phyloP scores from a whole-genome alignment of 2,329 filamentous ascomycete genomes.

The Trichoderma koningiopsis region DNA sequence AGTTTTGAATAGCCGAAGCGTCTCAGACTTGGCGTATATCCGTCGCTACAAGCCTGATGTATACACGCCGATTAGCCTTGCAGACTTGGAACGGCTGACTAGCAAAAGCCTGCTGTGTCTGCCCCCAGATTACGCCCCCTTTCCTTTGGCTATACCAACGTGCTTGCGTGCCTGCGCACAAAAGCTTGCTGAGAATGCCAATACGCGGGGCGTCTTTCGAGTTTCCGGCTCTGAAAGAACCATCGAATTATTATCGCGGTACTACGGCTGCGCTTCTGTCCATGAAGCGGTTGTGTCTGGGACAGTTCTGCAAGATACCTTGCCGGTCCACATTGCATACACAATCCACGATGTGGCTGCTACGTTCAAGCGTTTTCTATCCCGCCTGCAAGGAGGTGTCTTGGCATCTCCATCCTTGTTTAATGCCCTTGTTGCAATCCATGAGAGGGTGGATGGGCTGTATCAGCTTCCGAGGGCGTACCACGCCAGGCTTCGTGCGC shows the following conservation, averaged over 20 bases:
- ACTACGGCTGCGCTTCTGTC: slow-evolving; percentile 57
- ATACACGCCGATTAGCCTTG: slow-evolving; percentile 54
- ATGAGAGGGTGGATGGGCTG: slow-evolving; percentile 56
- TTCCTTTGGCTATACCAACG: slow-evolving; percentile 62
- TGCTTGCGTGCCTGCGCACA: slow-evolving; percentile 69
- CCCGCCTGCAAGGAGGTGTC: slow-evolving; percentile 65
- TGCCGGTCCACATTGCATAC: slow-evolving; percentile 62
- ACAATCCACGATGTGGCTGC: slow-evolving; percentile 67
- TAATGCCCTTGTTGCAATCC: slow-evolving; percentile 63
- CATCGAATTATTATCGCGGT: slow-evolving; percentile 62
- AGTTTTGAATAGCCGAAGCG: slow-evolving; percentile 51
- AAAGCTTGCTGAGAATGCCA: slow-evolving; percentile 59
- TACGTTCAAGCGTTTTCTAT: slow-evolving; percentile 66
- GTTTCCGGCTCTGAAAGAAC: slow-evolving; percentile 61
- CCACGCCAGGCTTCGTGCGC: slow-evolving; percentile 59
- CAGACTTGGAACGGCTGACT: slow-evolving; percentile 63
- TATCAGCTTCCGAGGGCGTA: slow-evolving; percentile 56
- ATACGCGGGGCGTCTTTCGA: slow-evolving; percentile 63
- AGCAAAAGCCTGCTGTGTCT: slow-evolving; percentile 65
- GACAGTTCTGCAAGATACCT: slow-evolving; percentile 60
- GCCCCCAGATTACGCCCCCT: slow-evolving; percentile 59
- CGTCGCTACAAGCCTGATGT: slow-evolving; percentile 47
- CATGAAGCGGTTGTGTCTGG: slow-evolving; percentile 54
- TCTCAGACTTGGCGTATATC: slow-evolving; percentile 57
- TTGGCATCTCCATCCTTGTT: slow-evolving; percentile 64